These are phyloP conservation scores for Colletotrichum godetiae DNA, from an alignment of 2,329 filamentous ascomycete species.

Conservation along the genomic window DNA sequence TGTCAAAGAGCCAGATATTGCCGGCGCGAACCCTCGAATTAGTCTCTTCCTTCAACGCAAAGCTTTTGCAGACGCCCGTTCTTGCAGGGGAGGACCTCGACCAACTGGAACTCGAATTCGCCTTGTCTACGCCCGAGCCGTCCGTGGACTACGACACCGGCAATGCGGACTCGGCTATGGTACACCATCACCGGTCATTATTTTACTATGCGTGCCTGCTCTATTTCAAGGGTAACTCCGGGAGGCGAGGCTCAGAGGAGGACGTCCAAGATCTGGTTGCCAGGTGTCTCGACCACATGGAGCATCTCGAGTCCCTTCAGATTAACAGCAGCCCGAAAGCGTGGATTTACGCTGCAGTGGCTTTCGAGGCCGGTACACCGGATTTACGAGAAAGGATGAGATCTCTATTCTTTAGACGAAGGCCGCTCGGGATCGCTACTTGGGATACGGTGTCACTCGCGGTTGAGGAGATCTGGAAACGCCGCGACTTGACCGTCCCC, in stretches of 20 bases:
- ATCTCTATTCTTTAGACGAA: not conserved
- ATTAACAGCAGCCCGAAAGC: conserved; percentile 1
- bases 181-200: conserved; percentile 6
- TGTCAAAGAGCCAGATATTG: not conserved
- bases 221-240: conserved; percentile 18
- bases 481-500: not conserved
- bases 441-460: not conserved
- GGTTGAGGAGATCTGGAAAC: not conserved
- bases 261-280: not conserved
- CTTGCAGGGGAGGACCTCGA: not conserved
- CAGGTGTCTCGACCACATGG: conserved; percentile 9
- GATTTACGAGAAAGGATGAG: not conserved
- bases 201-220: conserved; percentile 18
- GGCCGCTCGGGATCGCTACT: not conserved
- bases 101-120: not conserved
- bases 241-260: conserved; percentile 2
- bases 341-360: conserved; percentile 4
- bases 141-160: not conserved
- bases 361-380: not conserved
- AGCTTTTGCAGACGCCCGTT: not conserved
- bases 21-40: not conserved
- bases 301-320: conserved; percentile 3
- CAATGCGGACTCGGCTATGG: not conserved
- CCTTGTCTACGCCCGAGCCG: not conserved
- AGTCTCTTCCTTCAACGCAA: not conserved